Percentiles rank a stretch among this genome's conserved stretches.
Evolutionary conservation across 2,329 filamentous ascomycete species (phyloP).

Genomic region (Keithomyces neogunnii): DNA sequence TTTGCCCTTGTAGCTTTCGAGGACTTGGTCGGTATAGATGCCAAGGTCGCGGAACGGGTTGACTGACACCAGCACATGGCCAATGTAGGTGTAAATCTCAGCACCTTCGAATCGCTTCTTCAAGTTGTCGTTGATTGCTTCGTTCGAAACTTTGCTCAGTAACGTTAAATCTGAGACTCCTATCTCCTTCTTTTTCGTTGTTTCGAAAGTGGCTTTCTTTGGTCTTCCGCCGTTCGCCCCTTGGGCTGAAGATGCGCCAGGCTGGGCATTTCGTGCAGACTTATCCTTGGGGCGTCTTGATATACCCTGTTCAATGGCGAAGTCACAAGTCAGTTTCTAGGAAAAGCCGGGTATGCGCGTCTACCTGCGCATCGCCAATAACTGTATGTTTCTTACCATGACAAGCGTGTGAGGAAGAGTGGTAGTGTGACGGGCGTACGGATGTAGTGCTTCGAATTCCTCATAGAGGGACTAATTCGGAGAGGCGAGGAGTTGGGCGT

Average conservation of each 20-base stretch:
- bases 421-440: not conserved
- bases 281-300: slow-evolving; percentile 33
- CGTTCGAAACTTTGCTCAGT: slow-evolving; percentile 97
- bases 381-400: slow-evolving; percentile 23
- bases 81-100: slow-evolving; percentile 99
- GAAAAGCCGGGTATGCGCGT: slow-evolving; percentile 4
- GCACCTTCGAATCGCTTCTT: slow-evolving; percentile 96
- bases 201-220: slow-evolving; percentile 94
- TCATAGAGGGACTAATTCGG: slow-evolving; percentile 15
- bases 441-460: slow-evolving; percentile 8
- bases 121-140: slow-evolving; percentile 97
- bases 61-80: slow-evolving; percentile 97
- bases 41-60: slow-evolving; percentile 96
- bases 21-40: slow-evolving; percentile 91
- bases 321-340: slow-evolving; percentile 1
- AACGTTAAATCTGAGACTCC: slow-evolving; percentile 95
- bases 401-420: slow-evolving; percentile 11
- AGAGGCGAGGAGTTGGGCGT: slow-evolving; percentile 13
- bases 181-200: slow-evolving; percentile 97
- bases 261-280: slow-evolving; percentile 27
- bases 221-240: slow-evolving; percentile 51
- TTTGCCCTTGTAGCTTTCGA: slow-evolving; percentile 92
- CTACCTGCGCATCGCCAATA: not conserved
- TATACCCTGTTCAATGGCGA: slow-evolving; percentile 23
- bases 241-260: slow-evolving; percentile 27